Evolutionary conservation across 2,329 filamentous ascomycete species (phyloP).

Genomic region (Microsporum ferrugineum): DNA sequence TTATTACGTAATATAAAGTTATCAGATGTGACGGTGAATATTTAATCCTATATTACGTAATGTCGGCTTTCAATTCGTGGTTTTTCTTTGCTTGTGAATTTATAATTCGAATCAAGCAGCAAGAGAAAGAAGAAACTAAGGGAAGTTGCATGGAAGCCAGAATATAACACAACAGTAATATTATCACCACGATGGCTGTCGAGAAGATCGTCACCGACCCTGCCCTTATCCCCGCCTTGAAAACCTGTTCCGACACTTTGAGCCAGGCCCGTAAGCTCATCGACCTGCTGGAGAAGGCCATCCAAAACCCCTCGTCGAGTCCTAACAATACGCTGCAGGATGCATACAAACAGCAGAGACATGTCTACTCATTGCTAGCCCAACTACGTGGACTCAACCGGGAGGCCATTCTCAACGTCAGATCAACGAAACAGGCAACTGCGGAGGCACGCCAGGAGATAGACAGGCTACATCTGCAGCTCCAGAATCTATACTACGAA

Average conservation of each 20-base stretch:
- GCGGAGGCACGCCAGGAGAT: conserved; percentile 83
- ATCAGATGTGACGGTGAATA: too few relatives aligned
- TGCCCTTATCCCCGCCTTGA: conserved; percentile 55
- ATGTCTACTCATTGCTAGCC: conserved; percentile 65
- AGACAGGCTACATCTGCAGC: conserved; percentile 76
- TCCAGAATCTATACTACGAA: conserved; percentile 95
- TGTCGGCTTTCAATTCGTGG: neutral
- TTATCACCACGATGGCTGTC: conserved; percentile 38
- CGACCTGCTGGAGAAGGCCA: conserved; percentile 38
- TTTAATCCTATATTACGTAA: too few relatives aligned
- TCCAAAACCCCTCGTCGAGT: conserved; percentile 32
- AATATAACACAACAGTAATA: neutral
- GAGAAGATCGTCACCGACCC: conserved; percentile 52
- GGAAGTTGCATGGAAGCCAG: neutral
- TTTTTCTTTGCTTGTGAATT: neutral
- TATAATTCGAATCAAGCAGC: neutral
- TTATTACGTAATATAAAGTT: too few relatives aligned
- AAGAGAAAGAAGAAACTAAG: neutral
- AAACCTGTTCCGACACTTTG: conserved; percentile 61
- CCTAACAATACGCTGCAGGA: conserved; percentile 44
- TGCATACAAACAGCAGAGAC: conserved; percentile 65
- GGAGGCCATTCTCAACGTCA: conserved; percentile 64
- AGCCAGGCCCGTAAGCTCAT: conserved; percentile 50
- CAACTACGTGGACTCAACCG: conserved; percentile 75
- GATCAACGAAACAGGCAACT: conserved; percentile 76